Percentiles rank a stretch among this genome's conserved stretches.
These are phyloP conservation scores for Hymenoscyphus fraxineus DNA, from an alignment of 2,329 filamentous ascomycete species.

Conservation along the genomic window DNA sequence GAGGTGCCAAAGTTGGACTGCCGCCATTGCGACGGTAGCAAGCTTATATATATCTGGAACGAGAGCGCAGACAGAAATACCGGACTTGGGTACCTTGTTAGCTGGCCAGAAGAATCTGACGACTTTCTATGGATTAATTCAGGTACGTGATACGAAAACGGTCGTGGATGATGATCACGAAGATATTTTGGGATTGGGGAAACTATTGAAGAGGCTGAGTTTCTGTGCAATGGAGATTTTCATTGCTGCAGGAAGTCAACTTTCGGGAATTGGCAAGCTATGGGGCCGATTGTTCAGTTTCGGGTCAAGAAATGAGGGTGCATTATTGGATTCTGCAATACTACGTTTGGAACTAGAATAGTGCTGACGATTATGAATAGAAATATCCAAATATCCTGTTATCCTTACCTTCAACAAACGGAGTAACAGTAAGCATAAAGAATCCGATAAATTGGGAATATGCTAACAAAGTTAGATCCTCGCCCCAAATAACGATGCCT, in stretches of 20 bases:
- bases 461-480: constrained; percentile 35
- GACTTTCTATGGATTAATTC: constrained; percentile 43
- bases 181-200: neutral
- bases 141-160: constrained; percentile 33
- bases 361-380: constrained; percentile 29
- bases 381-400: constrained; percentile 45
- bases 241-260: neutral
- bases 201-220: neutral
- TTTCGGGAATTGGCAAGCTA: neutral
- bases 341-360: neutral
- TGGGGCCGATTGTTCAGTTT: neutral
- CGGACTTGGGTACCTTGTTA: constrained; percentile 41
- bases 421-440: constrained; percentile 42
- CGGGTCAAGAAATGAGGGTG: neutral
- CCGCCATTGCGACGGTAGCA: constrained; percentile 16
- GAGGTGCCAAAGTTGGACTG: constrained; percentile 21
- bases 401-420: constrained; percentile 41
- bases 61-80: constrained; percentile 19
- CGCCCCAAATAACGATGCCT: constrained; percentile 37
- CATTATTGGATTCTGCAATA: neutral
- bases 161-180: neutral
- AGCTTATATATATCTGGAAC: constrained; percentile 16
- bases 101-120: constrained; percentile 40
- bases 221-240: neutral
- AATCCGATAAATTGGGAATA: neutral